Evolutionary conservation across 169 alveolate genomes (phyloP), one percentile per base, ranked within the genome.

Genomic region (Pseudocohnilembus persalinus): DNA sequence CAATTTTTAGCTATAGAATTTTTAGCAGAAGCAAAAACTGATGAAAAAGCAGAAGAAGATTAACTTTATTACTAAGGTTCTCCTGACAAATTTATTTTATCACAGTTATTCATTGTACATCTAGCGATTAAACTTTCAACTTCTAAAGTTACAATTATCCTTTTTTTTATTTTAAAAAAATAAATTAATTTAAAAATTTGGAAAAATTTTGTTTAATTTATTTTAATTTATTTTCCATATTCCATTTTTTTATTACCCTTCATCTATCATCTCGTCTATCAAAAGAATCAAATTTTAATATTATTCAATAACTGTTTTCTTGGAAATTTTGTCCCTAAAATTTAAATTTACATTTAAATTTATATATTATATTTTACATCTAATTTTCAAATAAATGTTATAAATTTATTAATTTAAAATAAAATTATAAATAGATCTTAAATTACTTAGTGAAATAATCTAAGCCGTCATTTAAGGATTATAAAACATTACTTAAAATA

Each of bases 191-290:
- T 28, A 1, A 15, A 15, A 29, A 29, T 32, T 20, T 0, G 26
- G 26, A 24, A 33, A 77, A 25, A 27, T 31, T n/a, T n/a, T n/a
- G n/a, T n/a, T n/a, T n/a, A n/a, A n/a, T n/a, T n/a, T n/a, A n/a
- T n/a, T n/a, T n/a, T n/a, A n/a, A n/a, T 11, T 49, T 49, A 11
- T 49, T 49, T 49, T 49, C 26, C 4, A 49, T 49, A 20, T 20
- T 4, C 20, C 20, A 49, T 11, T 11, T 1, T n/a, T 34, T n/a
- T 1, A n/a, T 20, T 79, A 79, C 84, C 84, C 84, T 29, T 79
- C 32, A 30, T 79, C 76, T 35, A 79, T 79, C 6, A 79, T 63
- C 63, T 79, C 84, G 64, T 79, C 84, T 1, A 79, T 79, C 0
- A 79, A 34, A 0, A 79, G n/a, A 29, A 79, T 79, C 20, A 79